A percentile compares a stretch with the other conserved stretches of the same genome.
phyloP scores from a whole-genome alignment of 23 red algal species.

The Gracilaria gracilis region DNA sequence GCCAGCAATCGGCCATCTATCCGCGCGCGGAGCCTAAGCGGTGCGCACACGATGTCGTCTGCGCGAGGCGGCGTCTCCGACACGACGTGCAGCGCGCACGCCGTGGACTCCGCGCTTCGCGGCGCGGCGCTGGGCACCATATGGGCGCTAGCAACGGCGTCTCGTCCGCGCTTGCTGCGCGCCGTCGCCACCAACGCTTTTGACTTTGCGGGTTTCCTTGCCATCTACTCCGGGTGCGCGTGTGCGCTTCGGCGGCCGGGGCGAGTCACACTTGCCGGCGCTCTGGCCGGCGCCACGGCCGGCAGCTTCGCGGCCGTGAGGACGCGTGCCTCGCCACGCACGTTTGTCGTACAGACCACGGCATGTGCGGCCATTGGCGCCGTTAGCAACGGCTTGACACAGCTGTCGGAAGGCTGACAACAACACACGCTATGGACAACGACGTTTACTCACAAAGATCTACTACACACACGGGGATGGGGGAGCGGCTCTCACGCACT shows the following conservation, averaged over 20 bases:
- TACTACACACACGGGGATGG: background rate
- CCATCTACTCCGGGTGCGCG: slow-evolving; percentile 41
- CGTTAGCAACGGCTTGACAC: background rate
- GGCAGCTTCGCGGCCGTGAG: slow-evolving; percentile 14
- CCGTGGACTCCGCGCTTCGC: slow-evolving; percentile 46
- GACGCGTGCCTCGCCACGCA: slow-evolving; percentile 1
- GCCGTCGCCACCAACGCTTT: slow-evolving; percentile 4
- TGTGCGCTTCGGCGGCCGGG: slow-evolving; percentile 26
- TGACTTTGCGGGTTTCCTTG: slow-evolving; percentile 41
- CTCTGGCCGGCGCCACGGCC: slow-evolving; percentile 18
- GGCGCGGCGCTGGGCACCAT: slow-evolving; percentile 31
- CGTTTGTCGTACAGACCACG: background rate
- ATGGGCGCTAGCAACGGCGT: slow-evolving; percentile 21
- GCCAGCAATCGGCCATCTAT: too few relatives aligned
- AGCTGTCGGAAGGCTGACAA: background rate
- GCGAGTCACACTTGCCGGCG: background rate
- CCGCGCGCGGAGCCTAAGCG: too few relatives aligned
- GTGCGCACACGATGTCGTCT: background rate
- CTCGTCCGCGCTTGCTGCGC: background rate
- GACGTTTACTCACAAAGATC: background rate
- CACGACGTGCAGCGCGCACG: slow-evolving; percentile 49
- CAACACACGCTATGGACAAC: background rate
- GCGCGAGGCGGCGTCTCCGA: background rate
- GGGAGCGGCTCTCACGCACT: background rate
- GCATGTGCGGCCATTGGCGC: background rate